Conservation (phyloP, 2,329 filamentous ascomycete species). For the Diaporthe sp. region DNA sequence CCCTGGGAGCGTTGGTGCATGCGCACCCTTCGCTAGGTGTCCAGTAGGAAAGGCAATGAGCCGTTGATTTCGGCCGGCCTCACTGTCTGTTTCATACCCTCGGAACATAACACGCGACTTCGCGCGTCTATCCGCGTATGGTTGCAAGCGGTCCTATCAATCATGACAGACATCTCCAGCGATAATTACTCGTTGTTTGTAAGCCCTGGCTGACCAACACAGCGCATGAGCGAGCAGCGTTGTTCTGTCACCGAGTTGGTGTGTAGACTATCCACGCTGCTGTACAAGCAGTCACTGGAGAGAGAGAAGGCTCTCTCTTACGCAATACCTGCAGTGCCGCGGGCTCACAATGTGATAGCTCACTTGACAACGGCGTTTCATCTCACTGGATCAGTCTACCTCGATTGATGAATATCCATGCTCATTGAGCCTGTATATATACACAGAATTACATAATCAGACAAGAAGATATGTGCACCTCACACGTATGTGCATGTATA, state of each 20-base stretch:
- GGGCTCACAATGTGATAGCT: background rate
- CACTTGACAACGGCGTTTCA: background rate
- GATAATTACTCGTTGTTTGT: background rate
- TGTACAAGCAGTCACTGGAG: too few species aligned
- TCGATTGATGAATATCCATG: background rate
- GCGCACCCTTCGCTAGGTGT: too few species aligned
- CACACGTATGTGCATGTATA: background rate
- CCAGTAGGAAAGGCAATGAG: background rate
- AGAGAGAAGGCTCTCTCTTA: background rate
- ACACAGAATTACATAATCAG: background rate
- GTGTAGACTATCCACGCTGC: background rate
- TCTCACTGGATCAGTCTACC: background rate
- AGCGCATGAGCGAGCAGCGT: background rate
- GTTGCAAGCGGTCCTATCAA: background rate
- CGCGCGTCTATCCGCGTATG: too few species aligned
- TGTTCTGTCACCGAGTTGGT: background rate
- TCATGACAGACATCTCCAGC: background rate
- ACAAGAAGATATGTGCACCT: background rate
- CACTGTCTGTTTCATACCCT: background rate
- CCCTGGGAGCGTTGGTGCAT: background rate
- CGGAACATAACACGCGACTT: too few species aligned
- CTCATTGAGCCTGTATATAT: constrained; percentile 16
- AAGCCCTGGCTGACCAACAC: background rate
- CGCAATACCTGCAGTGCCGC: too few species aligned
- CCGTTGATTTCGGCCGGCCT: background rate